Evolutionary conservation across 2,329 filamentous ascomycete species (phyloP).

Genomic region (Alternaria infectoria): DNA sequence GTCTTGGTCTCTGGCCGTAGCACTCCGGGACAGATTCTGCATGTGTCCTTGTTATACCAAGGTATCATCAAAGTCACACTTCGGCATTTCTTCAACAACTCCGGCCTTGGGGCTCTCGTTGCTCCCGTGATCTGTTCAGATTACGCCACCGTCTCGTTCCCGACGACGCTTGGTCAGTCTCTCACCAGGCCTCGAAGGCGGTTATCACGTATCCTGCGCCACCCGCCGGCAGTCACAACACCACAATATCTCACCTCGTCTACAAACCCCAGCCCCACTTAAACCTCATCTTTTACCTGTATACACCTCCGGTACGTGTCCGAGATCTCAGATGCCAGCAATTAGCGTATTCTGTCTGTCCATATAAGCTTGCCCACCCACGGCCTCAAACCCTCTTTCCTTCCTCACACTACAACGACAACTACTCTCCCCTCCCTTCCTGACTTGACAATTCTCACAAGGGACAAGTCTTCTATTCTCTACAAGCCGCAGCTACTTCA

Average conservation of each 20-base stretch:
- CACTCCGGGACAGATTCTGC: not conserved
- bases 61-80: no score
- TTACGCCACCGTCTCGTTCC: not conserved
- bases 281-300: conserved; percentile 12
- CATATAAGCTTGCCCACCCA: conserved; percentile 23
- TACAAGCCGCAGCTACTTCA: not conserved
- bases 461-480: conserved; percentile 2
- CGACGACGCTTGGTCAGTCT: not conserved
- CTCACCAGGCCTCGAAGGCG: not conserved
- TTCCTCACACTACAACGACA: conserved; percentile 22
- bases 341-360: not conserved
- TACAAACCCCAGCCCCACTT: not conserved
- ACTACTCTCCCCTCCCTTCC: conserved; percentile 4
- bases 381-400: conserved; percentile 13
- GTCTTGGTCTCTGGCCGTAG: not conserved
- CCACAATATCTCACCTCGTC: not conserved
- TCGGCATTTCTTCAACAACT: no score
- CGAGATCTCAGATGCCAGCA: not conserved
- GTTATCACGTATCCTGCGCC: not conserved
- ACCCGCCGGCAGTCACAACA: not conserved
- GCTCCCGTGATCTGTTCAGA: not conserved
- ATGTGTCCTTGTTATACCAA: not conserved
- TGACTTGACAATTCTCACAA: not conserved
- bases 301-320: not conserved
- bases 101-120: not conserved